phyloP scores from a whole-genome alignment of 345 rosid species.

The Adansonia digitata region DNA sequence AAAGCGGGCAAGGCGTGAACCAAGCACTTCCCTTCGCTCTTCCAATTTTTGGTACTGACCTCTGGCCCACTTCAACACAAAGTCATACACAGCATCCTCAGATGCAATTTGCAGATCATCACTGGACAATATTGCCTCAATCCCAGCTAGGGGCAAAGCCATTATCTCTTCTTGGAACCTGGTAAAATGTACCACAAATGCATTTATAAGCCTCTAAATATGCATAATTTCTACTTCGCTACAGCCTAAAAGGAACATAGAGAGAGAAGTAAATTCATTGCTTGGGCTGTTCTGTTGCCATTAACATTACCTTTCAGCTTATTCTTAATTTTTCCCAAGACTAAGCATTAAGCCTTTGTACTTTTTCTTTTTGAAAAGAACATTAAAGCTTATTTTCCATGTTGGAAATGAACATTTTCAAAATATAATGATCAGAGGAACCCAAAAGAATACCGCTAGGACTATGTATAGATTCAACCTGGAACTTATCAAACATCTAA shows the following conservation, averaged over 20 bases:
- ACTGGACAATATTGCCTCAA: constrained; percentile 85
- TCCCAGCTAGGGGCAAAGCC: constrained; percentile 84
- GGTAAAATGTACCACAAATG: constrained; percentile 8
- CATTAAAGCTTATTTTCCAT: neutral
- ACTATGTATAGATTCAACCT: neutral
- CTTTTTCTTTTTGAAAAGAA: neutral
- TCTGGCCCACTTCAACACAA: constrained; percentile 86
- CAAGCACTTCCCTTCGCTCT: constrained; percentile 83
- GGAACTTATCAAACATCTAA: neutral
- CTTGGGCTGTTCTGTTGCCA: neutral
- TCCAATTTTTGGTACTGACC: constrained; percentile 59
- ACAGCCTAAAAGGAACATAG: neutral
- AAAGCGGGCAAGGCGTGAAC: constrained; percentile 70
- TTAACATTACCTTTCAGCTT: neutral
- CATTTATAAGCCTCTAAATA: constrained; percentile 1
- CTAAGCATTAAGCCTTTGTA: neutral
- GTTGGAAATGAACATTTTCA: neutral
- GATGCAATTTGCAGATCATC: constrained; percentile 97
- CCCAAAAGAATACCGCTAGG: neutral
- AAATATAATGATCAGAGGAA: neutral
- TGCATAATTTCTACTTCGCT: neutral
- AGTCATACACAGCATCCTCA: constrained; percentile 95
- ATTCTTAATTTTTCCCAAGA: neutral
- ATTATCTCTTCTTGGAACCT: constrained; percentile 94
- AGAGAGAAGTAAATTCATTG: neutral